A percentile compares a stretch with the other conserved stretches of the same genome.
Conservation (phyloP, 2,329 filamentous ascomycete genomes). For the Beauveria varroae region DNA sequence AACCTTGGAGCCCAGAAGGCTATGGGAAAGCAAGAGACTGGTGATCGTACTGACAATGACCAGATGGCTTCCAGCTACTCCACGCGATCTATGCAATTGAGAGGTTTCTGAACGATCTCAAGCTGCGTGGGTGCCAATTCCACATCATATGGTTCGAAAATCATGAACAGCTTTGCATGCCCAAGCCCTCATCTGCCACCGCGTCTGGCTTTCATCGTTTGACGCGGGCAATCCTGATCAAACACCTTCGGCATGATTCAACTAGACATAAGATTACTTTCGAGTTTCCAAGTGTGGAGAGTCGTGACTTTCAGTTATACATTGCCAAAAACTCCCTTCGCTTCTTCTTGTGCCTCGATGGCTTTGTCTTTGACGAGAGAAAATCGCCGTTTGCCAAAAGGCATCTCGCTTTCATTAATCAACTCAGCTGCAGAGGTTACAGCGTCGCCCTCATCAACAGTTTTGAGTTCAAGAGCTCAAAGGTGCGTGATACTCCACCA, state of each 20-base stretch:
- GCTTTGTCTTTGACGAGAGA: not conserved
- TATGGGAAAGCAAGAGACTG: not conserved
- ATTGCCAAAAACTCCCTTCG: not conserved
- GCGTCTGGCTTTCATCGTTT: constrained; percentile 30
- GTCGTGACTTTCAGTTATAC: not conserved
- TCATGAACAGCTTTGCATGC: constrained; percentile 48
- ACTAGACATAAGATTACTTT: not conserved
- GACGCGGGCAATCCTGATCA: constrained; percentile 54
- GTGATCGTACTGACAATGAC: not conserved
- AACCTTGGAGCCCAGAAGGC: too few relatives aligned
- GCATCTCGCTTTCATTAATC: constrained; percentile 1
- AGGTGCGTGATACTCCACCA: constrained; percentile 6
- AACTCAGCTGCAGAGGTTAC: not conserved
- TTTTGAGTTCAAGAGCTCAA: constrained; percentile 12
- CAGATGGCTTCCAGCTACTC: constrained; percentile 60
- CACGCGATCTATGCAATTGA: constrained; percentile 66
- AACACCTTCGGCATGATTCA: constrained; percentile 42
- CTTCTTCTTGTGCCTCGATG: constrained; percentile 11
- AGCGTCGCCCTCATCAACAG: constrained; percentile 9
- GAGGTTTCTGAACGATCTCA: constrained; percentile 52
- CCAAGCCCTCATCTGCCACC: constrained; percentile 20
- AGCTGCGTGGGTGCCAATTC: constrained; percentile 60
- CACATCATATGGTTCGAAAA: constrained; percentile 61
- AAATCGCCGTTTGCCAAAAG: not conserved
- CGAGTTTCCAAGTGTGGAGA: not conserved